Evolutionary conservation across 306 rosid genomes (phyloP), one percentile per base, ranked within the genome.

Genomic region (Vicia faba): DNA sequence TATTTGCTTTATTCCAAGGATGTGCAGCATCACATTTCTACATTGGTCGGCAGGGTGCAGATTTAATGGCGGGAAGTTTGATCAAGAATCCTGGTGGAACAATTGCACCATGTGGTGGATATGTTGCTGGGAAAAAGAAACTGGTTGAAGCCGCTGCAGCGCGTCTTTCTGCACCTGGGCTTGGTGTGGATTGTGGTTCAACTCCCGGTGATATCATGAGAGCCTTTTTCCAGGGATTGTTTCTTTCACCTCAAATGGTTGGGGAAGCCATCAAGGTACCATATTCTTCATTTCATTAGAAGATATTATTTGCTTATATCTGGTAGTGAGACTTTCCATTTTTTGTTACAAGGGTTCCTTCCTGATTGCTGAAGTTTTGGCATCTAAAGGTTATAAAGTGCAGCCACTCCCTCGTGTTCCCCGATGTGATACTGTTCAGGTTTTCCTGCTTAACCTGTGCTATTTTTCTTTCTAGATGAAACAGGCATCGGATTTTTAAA

Each of bases 231-330:
- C 98, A 89, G 75, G 98, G 98, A 12, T 79, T 89, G 68, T 89
- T 84, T 80, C 98, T 92, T 76, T 87, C 98, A n/a, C 96, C 98
- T 84, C 98, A 92, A 87, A 92, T 92, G 98, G 98, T 92, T 54
- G 98, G 98, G n/a, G 96, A 89, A 78, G 95, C 96, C 51, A 53
- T 92, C 81, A 92, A 92, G 96, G 98, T 92, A 66, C 61, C 50
- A 14, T 19, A 71, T 51, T 68, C 77, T 67, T 74, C 67, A 53
- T 62, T 58, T 41, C 26, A 35, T 54, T 16, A 9, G 14, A 51
- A 43, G 36, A 63, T 23, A 4, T 51, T 53, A 8, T 80, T 53
- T 68, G 33, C 33, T 59, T 68, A 25, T 63, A 44, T 19, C 43
- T 69, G 11, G 25, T 66, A 36, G 5, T 70, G 61, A 85, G 69